phyloP scores from a whole-genome alignment of 2,329 filamentous ascomycete genomes.

The Drechmeria coniospora region DNA sequence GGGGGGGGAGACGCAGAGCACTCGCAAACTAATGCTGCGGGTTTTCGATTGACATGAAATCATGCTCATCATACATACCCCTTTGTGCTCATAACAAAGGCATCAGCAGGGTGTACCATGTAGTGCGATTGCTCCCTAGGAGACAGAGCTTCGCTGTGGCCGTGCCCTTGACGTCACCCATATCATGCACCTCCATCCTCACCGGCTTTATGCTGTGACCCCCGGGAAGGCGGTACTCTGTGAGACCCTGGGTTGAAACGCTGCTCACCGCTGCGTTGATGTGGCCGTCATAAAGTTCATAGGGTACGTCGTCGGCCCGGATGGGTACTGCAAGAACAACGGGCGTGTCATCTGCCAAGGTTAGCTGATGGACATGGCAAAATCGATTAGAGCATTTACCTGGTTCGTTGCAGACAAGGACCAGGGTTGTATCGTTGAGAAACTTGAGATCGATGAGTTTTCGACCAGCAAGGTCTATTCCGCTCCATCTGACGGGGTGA shows the following conservation, averaged over 20 bases:
- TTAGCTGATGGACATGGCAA: no score
- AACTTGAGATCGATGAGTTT: constrained; percentile 52
- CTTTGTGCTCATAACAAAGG: constrained; percentile 3
- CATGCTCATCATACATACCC: background rate
- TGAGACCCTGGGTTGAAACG: constrained; percentile 7
- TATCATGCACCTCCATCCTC: constrained; percentile 35
- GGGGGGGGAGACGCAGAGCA: background rate
- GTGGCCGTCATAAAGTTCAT: constrained; percentile 18
- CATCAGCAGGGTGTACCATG: constrained; percentile 31
- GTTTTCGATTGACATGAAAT: background rate
- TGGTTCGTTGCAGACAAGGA: constrained; percentile 37
- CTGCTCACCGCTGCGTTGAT: constrained; percentile 2
- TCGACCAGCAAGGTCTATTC: constrained; percentile 24
- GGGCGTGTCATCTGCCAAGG: constrained; percentile 11
- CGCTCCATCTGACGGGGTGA: constrained; percentile 20
- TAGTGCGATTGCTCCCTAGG: constrained; percentile 29
- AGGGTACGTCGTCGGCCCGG: constrained; percentile 19
- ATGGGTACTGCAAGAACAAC: constrained; percentile 21
- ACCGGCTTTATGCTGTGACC: constrained; percentile 19
- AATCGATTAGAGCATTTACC: constrained; percentile 14
- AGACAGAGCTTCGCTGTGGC: constrained; percentile 35
- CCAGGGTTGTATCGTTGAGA: constrained; percentile 42
- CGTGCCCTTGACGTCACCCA: constrained; percentile 26
- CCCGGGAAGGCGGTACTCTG: constrained; percentile 12
- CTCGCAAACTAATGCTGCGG: no score